Percentiles rank a stretch among this genome's conserved stretches.
Evolutionary conservation across 225 moss, liverwort and hornwort species (phyloP).

Genomic region (Sphagnum contortum): DNA sequence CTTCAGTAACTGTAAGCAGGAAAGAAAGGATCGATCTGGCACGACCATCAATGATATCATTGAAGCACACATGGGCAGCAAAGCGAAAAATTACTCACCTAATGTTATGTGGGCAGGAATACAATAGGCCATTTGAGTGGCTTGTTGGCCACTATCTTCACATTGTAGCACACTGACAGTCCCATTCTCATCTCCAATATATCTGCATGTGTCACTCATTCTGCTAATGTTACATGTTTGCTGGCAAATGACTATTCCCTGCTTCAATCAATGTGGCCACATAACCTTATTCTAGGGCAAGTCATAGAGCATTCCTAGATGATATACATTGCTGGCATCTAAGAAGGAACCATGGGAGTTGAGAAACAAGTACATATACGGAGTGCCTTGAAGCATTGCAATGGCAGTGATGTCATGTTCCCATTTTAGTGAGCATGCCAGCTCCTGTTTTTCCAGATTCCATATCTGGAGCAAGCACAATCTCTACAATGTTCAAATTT

Average conservation of each 20-base stretch:
- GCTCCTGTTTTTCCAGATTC: conserved; percentile 59
- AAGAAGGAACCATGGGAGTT: neutral
- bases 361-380: conserved; percentile 57
- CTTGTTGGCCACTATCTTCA: conserved; percentile 44
- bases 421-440: conserved; percentile 64
- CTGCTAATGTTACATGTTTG: too few relatives aligned
- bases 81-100: conserved; percentile 23
- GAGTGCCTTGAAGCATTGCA: conserved; percentile 69
- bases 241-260: too few relatives aligned
- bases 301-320: too few relatives aligned
- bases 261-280: too few relatives aligned
- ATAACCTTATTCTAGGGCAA: too few relatives aligned
- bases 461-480: conserved; percentile 50
- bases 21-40: neutral
- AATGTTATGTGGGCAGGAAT: conserved; percentile 79
- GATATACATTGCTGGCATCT: too few relatives aligned
- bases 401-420: conserved; percentile 65
- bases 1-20: neutral
- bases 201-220: conserved; percentile 33
- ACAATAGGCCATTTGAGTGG: conserved; percentile 67
- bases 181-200: conserved; percentile 80
- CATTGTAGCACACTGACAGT: conserved; percentile 64
- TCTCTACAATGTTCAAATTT: neutral
- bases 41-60: too few relatives aligned
- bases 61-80: too few relatives aligned